A percentile compares a stretch with the other conserved stretches of the same genome.
phyloP scores from a whole-genome alignment of 192 early-diverging fungal genomes.

The Coemansia sp. region DNA sequence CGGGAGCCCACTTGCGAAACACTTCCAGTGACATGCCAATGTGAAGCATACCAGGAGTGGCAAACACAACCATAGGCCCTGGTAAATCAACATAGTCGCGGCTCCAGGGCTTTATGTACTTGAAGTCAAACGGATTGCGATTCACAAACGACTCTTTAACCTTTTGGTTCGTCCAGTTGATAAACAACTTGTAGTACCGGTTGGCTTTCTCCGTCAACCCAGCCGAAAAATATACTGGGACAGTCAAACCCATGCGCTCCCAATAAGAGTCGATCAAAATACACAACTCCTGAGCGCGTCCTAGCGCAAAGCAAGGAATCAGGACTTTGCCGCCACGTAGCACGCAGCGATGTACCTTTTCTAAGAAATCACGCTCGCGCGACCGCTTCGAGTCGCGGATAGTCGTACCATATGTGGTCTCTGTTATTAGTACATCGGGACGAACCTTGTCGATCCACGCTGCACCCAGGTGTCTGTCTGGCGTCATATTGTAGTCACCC shows the following conservation, averaged over 20 bases:
- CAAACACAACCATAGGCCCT: conserved; percentile 94
- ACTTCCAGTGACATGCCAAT: conserved; percentile 91
- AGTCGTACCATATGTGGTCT: conserved; percentile 96
- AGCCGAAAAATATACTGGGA: conserved; percentile 95
- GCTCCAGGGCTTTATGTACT: conserved; percentile 87
- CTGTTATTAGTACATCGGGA: conserved; percentile 94
- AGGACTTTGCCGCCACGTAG: conserved; percentile 83
- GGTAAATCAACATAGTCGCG: conserved; percentile 71
- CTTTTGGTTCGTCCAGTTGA: conserved; percentile 98
- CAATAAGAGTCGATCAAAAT: conserved; percentile 95
- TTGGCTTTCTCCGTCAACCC: conserved; percentile 94
- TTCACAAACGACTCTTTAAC: conserved; percentile 92
- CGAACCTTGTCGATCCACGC: conserved; percentile 95
- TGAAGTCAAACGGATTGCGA: conserved; percentile 97
- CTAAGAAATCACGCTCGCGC: conserved; percentile 91
- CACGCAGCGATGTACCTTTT: conserved; percentile 84
- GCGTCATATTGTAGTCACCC: conserved; percentile 91
- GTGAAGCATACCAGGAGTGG: conserved; percentile 98
- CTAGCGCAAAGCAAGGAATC: conserved; percentile 98
- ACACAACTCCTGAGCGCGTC: conserved; percentile 96
- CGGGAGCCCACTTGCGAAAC: conserved; percentile 93
- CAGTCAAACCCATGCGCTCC: conserved; percentile 86
- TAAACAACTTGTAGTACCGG: conserved; percentile 96
- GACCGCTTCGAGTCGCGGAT: conserved; percentile 93
- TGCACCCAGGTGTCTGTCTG: conserved; percentile 88